A percentile compares a stretch with the other conserved stretches of the same genome.
These are phyloP conservation scores for Paecilomyces dactylethromorphus DNA, from an alignment of 2,329 filamentous ascomycete species.

Conservation along the genomic window DNA sequence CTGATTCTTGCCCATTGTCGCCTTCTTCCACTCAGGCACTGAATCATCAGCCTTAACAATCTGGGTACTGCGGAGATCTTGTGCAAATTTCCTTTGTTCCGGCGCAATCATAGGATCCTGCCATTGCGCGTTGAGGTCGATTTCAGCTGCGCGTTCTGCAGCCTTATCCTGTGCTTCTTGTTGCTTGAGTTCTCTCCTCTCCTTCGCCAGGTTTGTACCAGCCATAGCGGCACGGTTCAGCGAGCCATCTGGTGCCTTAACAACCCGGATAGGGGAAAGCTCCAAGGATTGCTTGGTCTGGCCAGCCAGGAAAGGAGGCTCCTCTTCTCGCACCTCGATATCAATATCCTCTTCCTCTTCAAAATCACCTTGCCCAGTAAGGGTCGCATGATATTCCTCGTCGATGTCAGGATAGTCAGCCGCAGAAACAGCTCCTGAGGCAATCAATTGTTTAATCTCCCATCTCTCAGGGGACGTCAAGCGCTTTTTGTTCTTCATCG, in stretches of 20 bases:
- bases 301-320: slow-evolving; percentile 89
- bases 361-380: slow-evolving; percentile 79
- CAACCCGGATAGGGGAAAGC: slow-evolving; percentile 87
- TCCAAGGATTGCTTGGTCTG: slow-evolving; percentile 96
- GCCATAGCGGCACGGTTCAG: slow-evolving; percentile 95
- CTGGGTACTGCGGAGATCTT: slow-evolving; percentile 68
- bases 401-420: slow-evolving; percentile 92
- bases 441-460: slow-evolving; percentile 95
- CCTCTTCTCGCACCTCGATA: slow-evolving; percentile 92
- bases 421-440: slow-evolving; percentile 86
- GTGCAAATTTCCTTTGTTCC: slow-evolving; percentile 80
- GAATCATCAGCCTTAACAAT: slow-evolving; percentile 55
- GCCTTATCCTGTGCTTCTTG: slow-evolving; percentile 76
- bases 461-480: slow-evolving; percentile 95
- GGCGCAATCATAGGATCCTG: slow-evolving; percentile 91
- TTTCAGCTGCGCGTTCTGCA: slow-evolving; percentile 66
- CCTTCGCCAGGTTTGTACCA: slow-evolving; percentile 79
- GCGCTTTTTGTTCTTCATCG: slow-evolving; percentile 68
- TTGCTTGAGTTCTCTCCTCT: slow-evolving; percentile 80
- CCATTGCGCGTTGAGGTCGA: slow-evolving; percentile 87
- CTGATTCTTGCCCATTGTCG: slow-evolving; percentile 70
- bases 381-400: slow-evolving; percentile 82
- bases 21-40: slow-evolving; percentile 89
- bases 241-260: slow-evolving; percentile 97
- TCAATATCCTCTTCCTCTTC: slow-evolving; percentile 95